These are phyloP conservation scores for Plectosphaerella sp. DNA, from an alignment of 2,329 filamentous ascomycete genomes.

Conservation along the genomic window DNA sequence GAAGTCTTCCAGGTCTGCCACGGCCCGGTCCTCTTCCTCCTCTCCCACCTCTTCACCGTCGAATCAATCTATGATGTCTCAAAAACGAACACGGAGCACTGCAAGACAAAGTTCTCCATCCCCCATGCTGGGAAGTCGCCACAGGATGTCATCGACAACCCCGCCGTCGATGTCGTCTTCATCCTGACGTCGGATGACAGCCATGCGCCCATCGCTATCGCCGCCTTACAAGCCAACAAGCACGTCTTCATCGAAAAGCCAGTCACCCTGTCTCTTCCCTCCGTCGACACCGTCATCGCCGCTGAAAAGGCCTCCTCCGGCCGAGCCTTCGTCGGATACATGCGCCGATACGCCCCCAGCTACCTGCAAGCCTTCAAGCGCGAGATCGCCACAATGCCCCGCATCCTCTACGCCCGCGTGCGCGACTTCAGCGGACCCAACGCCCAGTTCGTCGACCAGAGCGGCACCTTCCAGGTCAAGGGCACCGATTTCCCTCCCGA, in stretches of 20 bases:
- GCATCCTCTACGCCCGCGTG: constrained; percentile 47
- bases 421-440: constrained; percentile 18
- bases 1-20: constrained; percentile 15
- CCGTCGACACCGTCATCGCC: constrained; percentile 36
- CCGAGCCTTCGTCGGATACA: constrained; percentile 51
- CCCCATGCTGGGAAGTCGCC: constrained; percentile 21
- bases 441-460: constrained; percentile 1
- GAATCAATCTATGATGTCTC: constrained; percentile 4
- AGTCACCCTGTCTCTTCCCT: constrained; percentile 39
- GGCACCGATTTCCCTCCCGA: constrained; percentile 5
- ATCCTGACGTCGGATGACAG: constrained; percentile 44
- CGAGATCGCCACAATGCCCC: constrained; percentile 40
- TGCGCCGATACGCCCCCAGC: constrained; percentile 48
- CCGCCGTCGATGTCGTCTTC: constrained; percentile 44
- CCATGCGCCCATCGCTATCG: constrained; percentile 41
- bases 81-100: constrained; percentile 1
- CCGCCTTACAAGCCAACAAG: constrained; percentile 44
- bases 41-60: constrained; percentile 2
- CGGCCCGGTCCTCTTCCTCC: constrained; percentile 9
- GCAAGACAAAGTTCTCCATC: constrained; percentile 22
- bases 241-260: constrained; percentile 54
- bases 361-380: constrained; percentile 36
- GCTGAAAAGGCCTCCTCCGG: constrained; percentile 35
- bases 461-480: constrained; percentile 28
- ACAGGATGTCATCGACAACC: constrained; percentile 27